Evolutionary conservation across 768 basidiomycete species (phyloP).

Genomic region (Amanita jacksonii): DNA sequence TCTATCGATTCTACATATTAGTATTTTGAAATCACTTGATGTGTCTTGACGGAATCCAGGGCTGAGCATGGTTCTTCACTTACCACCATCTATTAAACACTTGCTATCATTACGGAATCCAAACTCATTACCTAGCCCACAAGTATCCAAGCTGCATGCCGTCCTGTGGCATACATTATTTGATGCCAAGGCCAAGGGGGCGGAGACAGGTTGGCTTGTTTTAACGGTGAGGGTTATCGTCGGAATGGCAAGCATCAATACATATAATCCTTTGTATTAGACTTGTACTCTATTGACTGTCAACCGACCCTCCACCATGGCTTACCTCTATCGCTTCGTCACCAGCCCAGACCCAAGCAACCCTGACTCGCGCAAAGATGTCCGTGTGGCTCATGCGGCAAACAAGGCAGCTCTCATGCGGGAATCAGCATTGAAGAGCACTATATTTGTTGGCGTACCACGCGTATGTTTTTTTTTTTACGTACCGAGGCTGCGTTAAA

Average conservation of each 20-base stretch:
- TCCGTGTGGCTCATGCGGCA: conserved; percentile 46
- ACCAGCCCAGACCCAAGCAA: conserved; percentile 36
- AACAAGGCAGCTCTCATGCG: conserved; percentile 79
- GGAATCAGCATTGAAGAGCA: conserved; percentile 83
- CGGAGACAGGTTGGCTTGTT: conserved; percentile 75
- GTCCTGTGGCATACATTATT: conserved; percentile 54
- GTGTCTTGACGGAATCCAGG: conserved; percentile 8
- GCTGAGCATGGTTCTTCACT: conserved; percentile 30
- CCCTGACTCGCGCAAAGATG: conserved; percentile 26
- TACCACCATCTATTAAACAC: conserved; percentile 65
- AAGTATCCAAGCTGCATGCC: conserved; percentile 37
- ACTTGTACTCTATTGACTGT: conserved; percentile 78
- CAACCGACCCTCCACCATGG: conserved; percentile 73
- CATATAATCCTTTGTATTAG: conserved; percentile 24
- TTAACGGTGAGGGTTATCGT: conserved; percentile 46
- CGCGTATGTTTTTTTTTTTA: conserved; percentile 40
- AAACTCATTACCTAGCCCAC: conserved; percentile 46
- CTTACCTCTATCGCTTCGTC: conserved; percentile 73
- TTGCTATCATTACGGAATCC: conserved; percentile 61
- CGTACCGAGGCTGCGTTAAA: conserved; percentile 10
- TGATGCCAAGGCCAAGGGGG: conserved; percentile 55
- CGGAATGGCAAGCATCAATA: neutral
- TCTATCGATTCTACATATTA: conserved; percentile 1
- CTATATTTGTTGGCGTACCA: conserved; percentile 83
- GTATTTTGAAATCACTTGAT: neutral